These are phyloP conservation scores for Aspergillus sp. DNA, from an alignment of 2,329 filamentous ascomycete species.

Conservation along the genomic window DNA sequence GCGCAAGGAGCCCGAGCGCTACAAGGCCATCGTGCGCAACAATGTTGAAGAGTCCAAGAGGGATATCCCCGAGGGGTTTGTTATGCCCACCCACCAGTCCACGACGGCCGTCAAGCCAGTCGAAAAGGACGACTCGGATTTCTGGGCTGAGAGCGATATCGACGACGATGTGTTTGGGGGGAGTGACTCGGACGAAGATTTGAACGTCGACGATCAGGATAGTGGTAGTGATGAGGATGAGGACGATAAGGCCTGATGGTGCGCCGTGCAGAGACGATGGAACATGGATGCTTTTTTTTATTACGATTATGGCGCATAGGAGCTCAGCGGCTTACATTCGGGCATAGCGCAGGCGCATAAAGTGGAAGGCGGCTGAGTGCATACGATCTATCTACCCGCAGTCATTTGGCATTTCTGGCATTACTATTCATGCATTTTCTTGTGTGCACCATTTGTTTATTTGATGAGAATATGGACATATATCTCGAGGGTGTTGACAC, in stretches of 20 bases:
- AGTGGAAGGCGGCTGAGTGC: not conserved
- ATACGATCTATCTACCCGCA: not conserved
- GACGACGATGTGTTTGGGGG: conserved; percentile 76
- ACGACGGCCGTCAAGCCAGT: conserved; percentile 48
- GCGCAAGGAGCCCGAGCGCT: conserved; percentile 67
- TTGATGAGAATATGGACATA: too few species aligned
- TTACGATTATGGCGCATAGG: conserved; percentile 4
- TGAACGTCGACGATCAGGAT: conserved; percentile 42
- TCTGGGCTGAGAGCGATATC: conserved; percentile 72
- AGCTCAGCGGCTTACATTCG: conserved; percentile 2
- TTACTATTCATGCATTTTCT: not conserved
- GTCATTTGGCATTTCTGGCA: not conserved
- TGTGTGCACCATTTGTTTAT: too few species aligned
- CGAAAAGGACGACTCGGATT: conserved; percentile 69
- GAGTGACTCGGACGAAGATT: conserved; percentile 58
- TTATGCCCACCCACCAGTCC: conserved; percentile 74
- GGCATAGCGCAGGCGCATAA: conserved; percentile 8
- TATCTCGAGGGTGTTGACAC: too few species aligned
- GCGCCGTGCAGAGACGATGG: not conserved
- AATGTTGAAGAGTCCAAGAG: conserved; percentile 71
- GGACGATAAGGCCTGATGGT: not conserved
- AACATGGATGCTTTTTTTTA: not conserved
- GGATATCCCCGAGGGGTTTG: conserved; percentile 75
- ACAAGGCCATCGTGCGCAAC: conserved; percentile 66
- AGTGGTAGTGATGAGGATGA: conserved; percentile 56